Evolutionary conservation across 352 stramenopile genomes (phyloP).

Genomic region (Peronosclerospora sorghi): DNA sequence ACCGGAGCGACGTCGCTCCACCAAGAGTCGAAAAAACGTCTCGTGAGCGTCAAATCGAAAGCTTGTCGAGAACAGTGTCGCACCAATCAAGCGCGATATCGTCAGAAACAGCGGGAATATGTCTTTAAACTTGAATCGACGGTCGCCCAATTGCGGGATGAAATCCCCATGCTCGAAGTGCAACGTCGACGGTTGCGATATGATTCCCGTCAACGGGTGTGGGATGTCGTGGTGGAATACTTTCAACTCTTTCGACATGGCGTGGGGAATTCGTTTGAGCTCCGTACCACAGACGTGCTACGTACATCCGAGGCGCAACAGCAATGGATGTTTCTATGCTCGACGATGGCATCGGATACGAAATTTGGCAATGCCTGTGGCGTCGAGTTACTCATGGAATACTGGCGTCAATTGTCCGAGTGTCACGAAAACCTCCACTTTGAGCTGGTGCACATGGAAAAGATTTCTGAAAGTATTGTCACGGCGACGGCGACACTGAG

Average conservation of each 20-base stretch:
- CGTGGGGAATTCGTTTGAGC: slow-evolving; percentile 8
- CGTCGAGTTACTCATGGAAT: slow-evolving; percentile 16
- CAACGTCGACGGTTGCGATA: slow-evolving; percentile 17
- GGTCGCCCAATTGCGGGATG: slow-evolving; percentile 21
- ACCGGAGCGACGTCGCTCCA: too few species aligned
- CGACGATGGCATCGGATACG: slow-evolving; percentile 24
- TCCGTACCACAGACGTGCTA: slow-evolving; percentile 10
- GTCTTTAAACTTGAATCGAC: slow-evolving; percentile 20
- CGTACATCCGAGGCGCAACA: slow-evolving; percentile 17
- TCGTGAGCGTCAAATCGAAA: slow-evolving; percentile 26
- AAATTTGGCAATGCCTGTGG: slow-evolving; percentile 22
- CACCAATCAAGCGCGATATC: slow-evolving; percentile 45
- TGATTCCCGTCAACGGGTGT: slow-evolving; percentile 15
- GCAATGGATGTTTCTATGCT: slow-evolving; percentile 32
- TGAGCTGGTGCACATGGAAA: slow-evolving; percentile 23
- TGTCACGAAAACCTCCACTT: slow-evolving; percentile 29
- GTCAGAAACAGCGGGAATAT: slow-evolving; percentile 34
- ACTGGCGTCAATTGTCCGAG: slow-evolving; percentile 29
- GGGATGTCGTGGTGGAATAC: slow-evolving; percentile 25
- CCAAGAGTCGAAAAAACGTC: too few species aligned
- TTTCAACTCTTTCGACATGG: slow-evolving; percentile 24
- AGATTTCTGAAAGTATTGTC: slow-evolving; percentile 21
- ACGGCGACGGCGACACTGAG: slow-evolving; percentile 11
- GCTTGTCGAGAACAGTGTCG: slow-evolving; percentile 44
- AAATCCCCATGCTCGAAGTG: slow-evolving; percentile 27